Percentiles rank a stretch among this genome's conserved stretches.
Evolutionary conservation across 2,329 filamentous ascomycete species (phyloP).

Genomic region (Penicillium sp.): DNA sequence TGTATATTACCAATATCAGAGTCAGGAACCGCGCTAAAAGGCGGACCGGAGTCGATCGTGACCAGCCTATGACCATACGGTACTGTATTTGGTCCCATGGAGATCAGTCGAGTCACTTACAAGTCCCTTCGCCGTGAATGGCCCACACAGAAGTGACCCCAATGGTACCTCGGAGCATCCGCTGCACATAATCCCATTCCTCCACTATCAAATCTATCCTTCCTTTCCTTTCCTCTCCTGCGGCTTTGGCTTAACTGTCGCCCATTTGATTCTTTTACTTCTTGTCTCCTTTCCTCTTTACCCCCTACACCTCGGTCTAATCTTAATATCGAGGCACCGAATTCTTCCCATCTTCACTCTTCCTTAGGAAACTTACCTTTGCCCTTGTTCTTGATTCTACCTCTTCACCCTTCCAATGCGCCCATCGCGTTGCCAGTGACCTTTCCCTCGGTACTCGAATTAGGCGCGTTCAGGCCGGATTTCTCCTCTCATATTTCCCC

Average conservation of each 20-base stretch:
- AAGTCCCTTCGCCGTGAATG: conserved; percentile 11
- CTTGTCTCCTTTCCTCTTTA: conserved; percentile 10
- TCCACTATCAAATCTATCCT: conserved; percentile 16
- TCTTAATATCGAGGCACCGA: conserved; percentile 2
- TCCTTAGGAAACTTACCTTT: conserved; percentile 4
- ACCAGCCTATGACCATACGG: neutral
- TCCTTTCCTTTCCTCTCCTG: conserved; percentile 11
- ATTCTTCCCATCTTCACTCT: neutral
- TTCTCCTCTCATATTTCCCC: conserved; percentile 7
- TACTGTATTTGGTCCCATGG: neutral
- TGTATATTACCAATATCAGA: conserved; percentile 1
- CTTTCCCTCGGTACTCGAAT: conserved; percentile 28
- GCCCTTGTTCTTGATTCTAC: conserved; percentile 13
- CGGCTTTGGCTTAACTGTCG: conserved; percentile 8
- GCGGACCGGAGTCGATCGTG: neutral
- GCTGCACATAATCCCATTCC: conserved; percentile 6
- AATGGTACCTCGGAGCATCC: conserved; percentile 10
- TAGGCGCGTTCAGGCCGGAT: conserved; percentile 25
- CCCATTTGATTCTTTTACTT: neutral
- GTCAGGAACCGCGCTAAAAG: neutral
- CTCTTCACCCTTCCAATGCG: conserved; percentile 33
- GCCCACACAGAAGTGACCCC: conserved; percentile 13
- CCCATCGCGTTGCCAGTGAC: conserved; percentile 32
- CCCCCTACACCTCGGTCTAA: conserved; percentile 14
- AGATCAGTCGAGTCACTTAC: conserved; percentile 10